Base-by-base conservation (phyloP, 31 red algal genomes). In the Porphyra umbilicalis region DNA sequence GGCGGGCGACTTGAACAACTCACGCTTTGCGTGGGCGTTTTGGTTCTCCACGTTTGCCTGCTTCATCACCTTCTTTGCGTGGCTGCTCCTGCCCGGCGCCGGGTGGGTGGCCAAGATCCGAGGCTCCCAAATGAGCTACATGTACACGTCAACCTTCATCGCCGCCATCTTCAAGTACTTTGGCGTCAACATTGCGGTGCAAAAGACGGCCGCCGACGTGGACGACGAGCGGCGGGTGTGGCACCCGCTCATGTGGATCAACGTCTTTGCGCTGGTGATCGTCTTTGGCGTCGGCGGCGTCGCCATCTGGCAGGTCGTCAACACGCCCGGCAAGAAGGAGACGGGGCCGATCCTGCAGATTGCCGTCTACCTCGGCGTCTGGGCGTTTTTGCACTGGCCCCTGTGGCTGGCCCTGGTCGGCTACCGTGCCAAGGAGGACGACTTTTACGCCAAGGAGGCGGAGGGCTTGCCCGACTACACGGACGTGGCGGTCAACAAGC, bases 311-410 rank as follows among this genome's bases (percentile, higher is more conserved):
- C 34, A 34, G 77, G 35, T 78, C 30, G 33, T 78, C 35, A 78
- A 34, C 77, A 78, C 33, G 33, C 34, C 33, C 3, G 35, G 35
- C n/a, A 34, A 78, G 77, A 36, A 35, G 15, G 77, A 34, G 35
- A 34, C 35, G 33, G 77, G 77, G 30, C 77, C 77, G 3, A 36
- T 78, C 34, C 34, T 78, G 34, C 35, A 78, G 34, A 78, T 78
- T 78, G 33, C 35, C 34, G 33, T 36, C 18, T 34, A 35, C 77
- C 33, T 78, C 15, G 77, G 34, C 34, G 34, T 78, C n/a, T 78
- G 77, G 77, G 77, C 33, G 10, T 78, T 78, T 29, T 31, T 78
- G 30, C 77, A 78, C 77, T 78, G 77, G 77, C 77, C 77, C 25
- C 77, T 35, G 34, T 36, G 33, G 34, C 33, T 78, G n/a, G 77